These are phyloP conservation scores for Plasmodium vivax DNA, from an alignment of 169 alveolate species.

Conservation along the genomic window DNA sequence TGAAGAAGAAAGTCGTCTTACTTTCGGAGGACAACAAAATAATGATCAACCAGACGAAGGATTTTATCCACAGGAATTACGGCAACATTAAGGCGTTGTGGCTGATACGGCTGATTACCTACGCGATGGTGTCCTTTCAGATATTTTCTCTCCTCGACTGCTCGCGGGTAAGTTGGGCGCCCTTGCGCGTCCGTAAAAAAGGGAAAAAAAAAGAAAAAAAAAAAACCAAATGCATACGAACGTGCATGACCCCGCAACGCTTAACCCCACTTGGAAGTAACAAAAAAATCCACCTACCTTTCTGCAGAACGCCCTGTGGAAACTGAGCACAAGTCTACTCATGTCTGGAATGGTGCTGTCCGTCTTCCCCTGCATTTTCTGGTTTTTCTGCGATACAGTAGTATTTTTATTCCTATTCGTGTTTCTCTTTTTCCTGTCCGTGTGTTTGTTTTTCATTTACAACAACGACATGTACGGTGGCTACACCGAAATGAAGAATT, in stretches of 20 bases:
- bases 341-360: slow-evolving; percentile 20
- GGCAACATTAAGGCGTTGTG: slow-evolving; percentile 50
- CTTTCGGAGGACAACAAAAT: slow-evolving; percentile 68
- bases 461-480: slow-evolving; percentile 46
- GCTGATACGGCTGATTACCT: slow-evolving; percentile 58
- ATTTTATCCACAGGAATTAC: slow-evolving; percentile 61
- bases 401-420: slow-evolving; percentile 58
- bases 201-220: background rate
- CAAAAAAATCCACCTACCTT: background rate
- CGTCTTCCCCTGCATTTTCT: slow-evolving; percentile 50
- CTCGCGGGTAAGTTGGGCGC: slow-evolving; percentile 33
- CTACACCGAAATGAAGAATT: slow-evolving; percentile 57
- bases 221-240: background rate
- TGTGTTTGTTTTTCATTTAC: slow-evolving; percentile 40
- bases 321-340: slow-evolving; percentile 8
- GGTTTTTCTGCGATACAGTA: slow-evolving; percentile 73
- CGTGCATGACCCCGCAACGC: background rate
- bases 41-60: slow-evolving; percentile 65
- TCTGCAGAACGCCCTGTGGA: slow-evolving; percentile 56
- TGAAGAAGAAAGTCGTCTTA: slow-evolving; percentile 20
- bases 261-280: background rate
- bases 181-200: background rate
- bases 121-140: slow-evolving; percentile 12
- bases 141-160: slow-evolving; percentile 13
- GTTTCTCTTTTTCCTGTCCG: slow-evolving; percentile 31